These are phyloP conservation scores for Fusarium devonianum DNA, from an alignment of 2,329 filamentous ascomycete species.

Conservation along the genomic window DNA sequence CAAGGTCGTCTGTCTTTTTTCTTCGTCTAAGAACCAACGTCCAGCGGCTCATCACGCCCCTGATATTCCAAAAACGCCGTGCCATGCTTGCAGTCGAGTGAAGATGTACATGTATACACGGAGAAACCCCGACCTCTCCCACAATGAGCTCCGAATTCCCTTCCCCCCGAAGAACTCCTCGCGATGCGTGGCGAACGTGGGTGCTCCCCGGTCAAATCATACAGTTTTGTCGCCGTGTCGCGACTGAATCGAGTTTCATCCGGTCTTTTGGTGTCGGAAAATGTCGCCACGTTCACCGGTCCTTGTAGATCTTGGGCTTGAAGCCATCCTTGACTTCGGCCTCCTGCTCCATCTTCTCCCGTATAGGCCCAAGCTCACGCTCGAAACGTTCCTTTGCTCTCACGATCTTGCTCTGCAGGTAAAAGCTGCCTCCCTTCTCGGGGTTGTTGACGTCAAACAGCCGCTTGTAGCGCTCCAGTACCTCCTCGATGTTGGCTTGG, in stretches of 20 bases:
- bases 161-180: slow-evolving; percentile 23
- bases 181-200: not conserved
- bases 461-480: slow-evolving; percentile 89
- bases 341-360: slow-evolving; percentile 75
- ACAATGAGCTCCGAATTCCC: slow-evolving; percentile 22
- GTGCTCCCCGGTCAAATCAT: slow-evolving; percentile 26
- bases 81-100: slow-evolving; percentile 62
- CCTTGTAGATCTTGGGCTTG: slow-evolving; percentile 95
- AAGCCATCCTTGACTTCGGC: slow-evolving; percentile 84
- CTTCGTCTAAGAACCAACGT: slow-evolving; percentile 44
- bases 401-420: slow-evolving; percentile 95
- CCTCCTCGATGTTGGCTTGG: slow-evolving; percentile 77
- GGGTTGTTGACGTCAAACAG: slow-evolving; percentile 95
- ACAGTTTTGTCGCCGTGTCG: slow-evolving; percentile 22
- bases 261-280: not conserved
- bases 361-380: slow-evolving; percentile 77
- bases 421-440: slow-evolving; percentile 95
- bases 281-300: slow-evolving; percentile 60
- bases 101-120: slow-evolving; percentile 57
- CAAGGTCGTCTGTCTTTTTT: slow-evolving; percentile 41
- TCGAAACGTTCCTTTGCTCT: slow-evolving; percentile 92
- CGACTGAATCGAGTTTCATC: not conserved
- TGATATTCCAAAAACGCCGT: slow-evolving; percentile 54
- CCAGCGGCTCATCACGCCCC: slow-evolving; percentile 42
- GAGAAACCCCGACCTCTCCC: slow-evolving; percentile 27